These are phyloP conservation scores for Populus euphratica DNA, from an alignment of 345 rosid genomes.

Conservation along the genomic window DNA sequence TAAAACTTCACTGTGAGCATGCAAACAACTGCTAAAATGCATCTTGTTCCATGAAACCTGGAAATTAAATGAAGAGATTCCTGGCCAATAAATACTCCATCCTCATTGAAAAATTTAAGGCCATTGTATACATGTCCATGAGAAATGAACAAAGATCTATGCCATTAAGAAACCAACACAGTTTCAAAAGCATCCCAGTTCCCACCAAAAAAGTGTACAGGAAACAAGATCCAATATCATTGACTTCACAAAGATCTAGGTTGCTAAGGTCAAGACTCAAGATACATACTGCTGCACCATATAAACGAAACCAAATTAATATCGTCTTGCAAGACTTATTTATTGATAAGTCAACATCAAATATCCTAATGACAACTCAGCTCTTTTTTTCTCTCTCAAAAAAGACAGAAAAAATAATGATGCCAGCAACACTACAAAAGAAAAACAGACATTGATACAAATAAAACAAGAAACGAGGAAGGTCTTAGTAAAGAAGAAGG, in stretches of 20 bases:
- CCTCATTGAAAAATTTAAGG: neutral
- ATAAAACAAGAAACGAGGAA: neutral
- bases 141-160: neutral
- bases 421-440: neutral
- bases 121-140: neutral
- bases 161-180: neutral
- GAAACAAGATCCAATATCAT: neutral
- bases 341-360: neutral
- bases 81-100: neutral
- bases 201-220: neutral
- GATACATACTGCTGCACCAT: neutral
- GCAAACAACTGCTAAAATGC: neutral
- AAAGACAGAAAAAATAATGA: neutral
- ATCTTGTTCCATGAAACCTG: neutral
- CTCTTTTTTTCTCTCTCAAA: neutral
- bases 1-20: neutral
- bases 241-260: neutral
- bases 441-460: neutral
- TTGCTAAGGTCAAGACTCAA: neutral
- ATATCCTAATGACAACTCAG: neutral
- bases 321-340: neutral
- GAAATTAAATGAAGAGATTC: neutral
- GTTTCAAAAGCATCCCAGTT: neutral
- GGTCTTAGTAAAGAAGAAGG: neutral
- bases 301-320: neutral